Conservation (phyloP, 495 filamentous ascomycete species). For the Penicillium herquei region DNA sequence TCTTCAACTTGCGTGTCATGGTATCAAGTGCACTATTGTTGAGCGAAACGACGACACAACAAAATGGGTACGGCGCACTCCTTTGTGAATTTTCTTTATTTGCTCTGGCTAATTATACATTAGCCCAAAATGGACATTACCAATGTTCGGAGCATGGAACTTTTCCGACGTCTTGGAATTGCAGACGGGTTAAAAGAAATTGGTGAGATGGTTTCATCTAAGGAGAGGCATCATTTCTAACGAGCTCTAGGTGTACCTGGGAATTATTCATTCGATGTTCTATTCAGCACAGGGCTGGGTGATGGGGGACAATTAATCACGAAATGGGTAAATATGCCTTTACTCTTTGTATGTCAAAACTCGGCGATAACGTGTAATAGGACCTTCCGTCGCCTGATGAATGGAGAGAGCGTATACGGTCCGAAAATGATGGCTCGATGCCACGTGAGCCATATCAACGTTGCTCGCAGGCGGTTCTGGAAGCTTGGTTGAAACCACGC, state of each 20-base stretch:
- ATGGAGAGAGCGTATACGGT: conserved; percentile 4
- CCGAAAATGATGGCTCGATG: conserved; percentile 13
- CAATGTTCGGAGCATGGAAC: conserved; percentile 33
- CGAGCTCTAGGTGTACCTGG: too few species aligned
- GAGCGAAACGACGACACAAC: conserved; percentile 25
- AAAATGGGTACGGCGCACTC: too few species aligned
- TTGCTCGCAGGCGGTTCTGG: conserved; percentile 23
- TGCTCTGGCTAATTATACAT: too few species aligned
- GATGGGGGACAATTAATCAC: not conserved
- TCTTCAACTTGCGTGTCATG: conserved; percentile 11
- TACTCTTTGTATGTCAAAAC: not conserved
- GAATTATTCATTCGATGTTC: too few species aligned
- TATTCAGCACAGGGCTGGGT: not conserved
- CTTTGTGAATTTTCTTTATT: too few species aligned
- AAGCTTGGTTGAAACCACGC: conserved; percentile 20
- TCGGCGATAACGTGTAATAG: not conserved
- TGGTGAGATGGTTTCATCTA: too few species aligned
- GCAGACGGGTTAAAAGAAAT: conserved; percentile 19
- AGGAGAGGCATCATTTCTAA: too few species aligned
- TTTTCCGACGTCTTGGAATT: conserved; percentile 26
- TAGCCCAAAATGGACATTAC: conserved; percentile 39
- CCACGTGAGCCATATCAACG: conserved; percentile 14
- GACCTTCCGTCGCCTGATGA: conserved; percentile 1
- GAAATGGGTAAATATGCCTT: not conserved
- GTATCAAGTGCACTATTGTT: conserved; percentile 13